Evolutionary conservation across 257 asterid species (phyloP).

Genomic region (Nicotiana attenuata): DNA sequence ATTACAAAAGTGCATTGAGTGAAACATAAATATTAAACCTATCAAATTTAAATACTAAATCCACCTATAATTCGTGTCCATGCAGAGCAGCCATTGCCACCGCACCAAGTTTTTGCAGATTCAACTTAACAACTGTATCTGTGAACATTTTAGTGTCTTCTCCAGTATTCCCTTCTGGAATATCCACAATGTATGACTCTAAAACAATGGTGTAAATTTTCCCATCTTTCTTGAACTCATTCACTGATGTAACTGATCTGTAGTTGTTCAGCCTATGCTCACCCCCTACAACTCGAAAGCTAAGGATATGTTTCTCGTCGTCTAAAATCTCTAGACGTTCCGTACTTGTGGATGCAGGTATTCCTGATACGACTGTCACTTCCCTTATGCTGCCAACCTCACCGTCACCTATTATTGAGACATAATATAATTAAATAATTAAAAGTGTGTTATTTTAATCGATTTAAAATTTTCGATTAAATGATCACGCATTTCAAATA

Average conservation of each 20-base stretch:
- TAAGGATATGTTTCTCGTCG: slow-evolving; percentile 53
- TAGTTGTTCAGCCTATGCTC: slow-evolving; percentile 80
- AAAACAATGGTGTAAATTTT: slow-evolving; percentile 48
- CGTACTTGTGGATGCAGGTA: slow-evolving; percentile 88
- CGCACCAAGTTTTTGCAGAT: slow-evolving; percentile 70
- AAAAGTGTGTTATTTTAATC: too few species aligned
- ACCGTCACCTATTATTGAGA: slow-evolving; percentile 44
- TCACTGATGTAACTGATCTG: slow-evolving; percentile 67
- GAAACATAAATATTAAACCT: not conserved
- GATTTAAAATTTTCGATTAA: not conserved
- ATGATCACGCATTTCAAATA: not conserved
- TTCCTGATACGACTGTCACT: slow-evolving; percentile 79
- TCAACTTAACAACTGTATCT: slow-evolving; percentile 77
- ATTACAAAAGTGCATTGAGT: not conserved
- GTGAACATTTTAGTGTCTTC: slow-evolving; percentile 87
- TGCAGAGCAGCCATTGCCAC: slow-evolving; percentile 60
- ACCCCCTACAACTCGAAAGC: slow-evolving; percentile 87
- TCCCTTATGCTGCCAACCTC: slow-evolving; percentile 82
- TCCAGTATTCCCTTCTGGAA: slow-evolving; percentile 82
- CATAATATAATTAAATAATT: too few species aligned
- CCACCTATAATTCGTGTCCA: slow-evolving; percentile 7
- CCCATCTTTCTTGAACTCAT: slow-evolving; percentile 38
- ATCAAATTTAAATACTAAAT: not conserved
- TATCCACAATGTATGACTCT: slow-evolving; percentile 82
- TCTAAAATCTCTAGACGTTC: slow-evolving; percentile 85